Base-by-base conservation (phyloP, 805 yeast species). In the Candida ulmi region DNA sequence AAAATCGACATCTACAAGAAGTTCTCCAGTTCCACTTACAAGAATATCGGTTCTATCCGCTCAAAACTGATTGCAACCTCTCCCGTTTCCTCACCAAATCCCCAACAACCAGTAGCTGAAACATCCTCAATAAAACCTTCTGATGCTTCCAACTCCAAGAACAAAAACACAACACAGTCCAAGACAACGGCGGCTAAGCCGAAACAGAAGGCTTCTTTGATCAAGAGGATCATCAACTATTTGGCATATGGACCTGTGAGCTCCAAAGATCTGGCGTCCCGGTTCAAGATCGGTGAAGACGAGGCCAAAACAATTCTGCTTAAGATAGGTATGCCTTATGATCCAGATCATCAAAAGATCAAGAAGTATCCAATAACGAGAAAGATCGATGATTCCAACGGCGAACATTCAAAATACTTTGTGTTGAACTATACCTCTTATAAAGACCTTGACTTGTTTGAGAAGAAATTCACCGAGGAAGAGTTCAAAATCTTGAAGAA, bases 191-290 rank as follows among this genome's bases (percentile, higher is more conserved):
- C 46, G 51, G 15, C 48, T 55, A 21, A 9, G 9, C 24, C 24
- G 24, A 21, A 21, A 9, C 24, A 21, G 24, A 21, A 21, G 24
- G 24, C 24, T 9, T 21, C 24, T 21, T 9, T 21, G 19, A 40
- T 53, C n/a, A 54, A 47, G 47, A 66, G 71, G 37, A 58, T 74
- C 29, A 48, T 72, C 17, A 71, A 71, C 44, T 53, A 69, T 19
- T 48, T 75, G 28, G 75, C 80, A 1, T 52, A 74, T 31, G 80
- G 77, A 1, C 78, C 80, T 2, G 54, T 59, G 15, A 51, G 72
- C 1, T 45, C 54, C 2, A 47, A 51, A 3, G 57, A 57, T 2
- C 47, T 74, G 11, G 43, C 58, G 8, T 44, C 46, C 25, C 51
- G 57, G 17, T 54, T 65, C 1, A 60, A 60, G 36, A 42, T 58